Percentiles rank a stretch among this genome's conserved stretches.
These are phyloP conservation scores for Piper betle DNA, from an alignment of 164 flowering plant genomes.

Conservation along the genomic window DNA sequence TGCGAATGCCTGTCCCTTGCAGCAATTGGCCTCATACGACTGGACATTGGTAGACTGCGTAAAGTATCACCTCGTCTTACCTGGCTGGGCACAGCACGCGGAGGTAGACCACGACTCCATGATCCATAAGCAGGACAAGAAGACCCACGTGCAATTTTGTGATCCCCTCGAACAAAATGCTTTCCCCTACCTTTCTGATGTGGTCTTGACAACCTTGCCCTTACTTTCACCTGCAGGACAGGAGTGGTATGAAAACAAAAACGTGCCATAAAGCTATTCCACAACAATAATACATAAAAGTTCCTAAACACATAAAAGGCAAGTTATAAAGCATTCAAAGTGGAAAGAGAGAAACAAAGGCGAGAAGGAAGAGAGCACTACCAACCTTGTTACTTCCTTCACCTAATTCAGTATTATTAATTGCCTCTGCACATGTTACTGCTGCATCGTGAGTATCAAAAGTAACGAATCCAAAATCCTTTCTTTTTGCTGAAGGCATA, in stretches of 20 bases:
- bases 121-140: conserved; percentile 27
- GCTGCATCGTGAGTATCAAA: conserved; percentile 90
- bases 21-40: conserved; percentile 44
- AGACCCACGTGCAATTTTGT: conserved; percentile 27
- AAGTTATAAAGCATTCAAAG: not conserved
- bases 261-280: not conserved
- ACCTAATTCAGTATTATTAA: conserved; percentile 85
- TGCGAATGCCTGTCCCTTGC: conserved; percentile 56
- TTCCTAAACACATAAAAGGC: too few species aligned
- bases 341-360: not conserved
- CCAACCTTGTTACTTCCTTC: conserved; percentile 81
- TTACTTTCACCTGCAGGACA: conserved; percentile 63
- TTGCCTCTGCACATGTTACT: conserved; percentile 77
- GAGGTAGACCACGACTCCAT: conserved; percentile 41
- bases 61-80: conserved; percentile 29
- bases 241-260: not conserved
- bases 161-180: conserved; percentile 39
- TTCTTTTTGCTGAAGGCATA: conserved; percentile 92
- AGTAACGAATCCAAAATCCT: conserved; percentile 92
- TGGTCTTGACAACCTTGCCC: conserved; percentile 90
- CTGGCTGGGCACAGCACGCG: conserved; percentile 34
- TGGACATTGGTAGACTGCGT: conserved; percentile 29
- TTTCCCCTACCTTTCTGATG: conserved; percentile 75
- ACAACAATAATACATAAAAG: too few species aligned
- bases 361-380: not conserved